Evolutionary conservation across 1,284 basidiomycete species (phyloP), one percentile per base, ranked within the genome.

Genomic region (Tilletia indica): DNA sequence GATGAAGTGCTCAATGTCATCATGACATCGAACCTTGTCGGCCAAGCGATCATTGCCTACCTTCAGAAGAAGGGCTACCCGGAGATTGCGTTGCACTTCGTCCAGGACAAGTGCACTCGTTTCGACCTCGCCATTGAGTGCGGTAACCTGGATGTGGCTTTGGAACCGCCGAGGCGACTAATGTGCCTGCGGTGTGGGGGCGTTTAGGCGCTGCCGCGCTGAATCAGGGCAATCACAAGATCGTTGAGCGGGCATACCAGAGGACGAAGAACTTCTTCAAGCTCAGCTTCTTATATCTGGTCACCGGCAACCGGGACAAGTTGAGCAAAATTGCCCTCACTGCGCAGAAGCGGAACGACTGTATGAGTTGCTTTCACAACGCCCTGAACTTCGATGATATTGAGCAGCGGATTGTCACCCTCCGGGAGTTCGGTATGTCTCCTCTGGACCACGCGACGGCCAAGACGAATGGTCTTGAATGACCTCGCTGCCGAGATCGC

Each of bases 111-210:
- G 84, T 96, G 92, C 77, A 99, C 96, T 1, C 89, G 95, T 38
- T 99, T 99, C 82, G 97, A 99, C 85, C 90, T 99, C 69, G 97
- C 96, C 14, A 92, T 99, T 78, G 97, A 99, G 86, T 99, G 97
- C 82, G 97, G 97, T 67, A 99, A 99, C 85, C 87, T 99, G 61
- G 93, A 96, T 74, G 95, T 99, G 42, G 97, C 95, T 16, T 87
- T 97, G 79, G 97, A 86, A 97, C 92, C 72, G 96, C 96, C 5
- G 91, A 90, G 81, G 86, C 89, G 3, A 92, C 99, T 73, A 93
- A 97, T 80, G 89, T n/a, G n/a, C n/a, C n/a, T n/a, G n/a, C n/a
- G n/a, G n/a, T n/a, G n/a, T n/a, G n/a, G n/a, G n/a, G n/a, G n/a
- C n/a, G n/a, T n/a, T n/a, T n/a, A n/a, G n/a, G n/a, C n/a, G n/a